Evolutionary conservation across 768 basidiomycete genomes (phyloP).

Genomic region (Suillus alpinus): DNA sequence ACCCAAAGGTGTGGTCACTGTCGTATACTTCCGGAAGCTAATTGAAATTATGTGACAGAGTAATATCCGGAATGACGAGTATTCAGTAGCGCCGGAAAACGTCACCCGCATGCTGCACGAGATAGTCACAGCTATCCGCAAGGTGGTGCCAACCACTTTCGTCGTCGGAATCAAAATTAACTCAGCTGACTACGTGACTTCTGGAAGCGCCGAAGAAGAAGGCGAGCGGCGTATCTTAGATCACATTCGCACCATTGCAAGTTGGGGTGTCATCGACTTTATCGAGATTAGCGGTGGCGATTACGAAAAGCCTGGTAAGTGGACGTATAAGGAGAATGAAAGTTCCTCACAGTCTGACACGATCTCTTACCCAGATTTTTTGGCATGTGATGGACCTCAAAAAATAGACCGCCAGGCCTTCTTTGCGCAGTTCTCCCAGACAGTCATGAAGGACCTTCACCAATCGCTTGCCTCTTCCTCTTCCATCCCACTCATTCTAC

Average conservation of each 20-base stretch:
- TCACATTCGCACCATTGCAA: slow-evolving; percentile 59
- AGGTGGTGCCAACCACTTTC: slow-evolving; percentile 53
- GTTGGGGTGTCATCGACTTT: slow-evolving; percentile 72
- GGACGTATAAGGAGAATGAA: slow-evolving; percentile 17
- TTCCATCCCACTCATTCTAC: slow-evolving; percentile 58
- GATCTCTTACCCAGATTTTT: slow-evolving; percentile 40
- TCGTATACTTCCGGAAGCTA: slow-evolving; percentile 14
- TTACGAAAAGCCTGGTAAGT: slow-evolving; percentile 73
- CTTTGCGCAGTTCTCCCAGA: slow-evolving; percentile 65
- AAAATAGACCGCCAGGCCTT: slow-evolving; percentile 60
- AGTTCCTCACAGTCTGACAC: not conserved
- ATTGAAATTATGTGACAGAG: slow-evolving; percentile 27
- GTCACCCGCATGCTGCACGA: slow-evolving; percentile 56
- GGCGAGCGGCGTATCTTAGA: slow-evolving; percentile 44
- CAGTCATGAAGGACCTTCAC: slow-evolving; percentile 38
- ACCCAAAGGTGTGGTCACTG: slow-evolving; percentile 53
- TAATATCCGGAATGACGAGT: slow-evolving; percentile 61
- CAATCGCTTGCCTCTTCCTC: slow-evolving; percentile 16
- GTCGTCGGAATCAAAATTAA: slow-evolving; percentile 79
- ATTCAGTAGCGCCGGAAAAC: slow-evolving; percentile 41
- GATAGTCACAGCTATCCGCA: slow-evolving; percentile 56
- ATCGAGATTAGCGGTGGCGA: slow-evolving; percentile 88
- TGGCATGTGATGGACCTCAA: slow-evolving; percentile 23
- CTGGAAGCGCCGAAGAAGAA: slow-evolving; percentile 30
- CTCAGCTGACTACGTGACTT: slow-evolving; percentile 64